A percentile compares a stretch with the other conserved stretches of the same genome.
Conservation (phyloP, 768 basidiomycete genomes). For the Panaeolus papilionaceus region DNA sequence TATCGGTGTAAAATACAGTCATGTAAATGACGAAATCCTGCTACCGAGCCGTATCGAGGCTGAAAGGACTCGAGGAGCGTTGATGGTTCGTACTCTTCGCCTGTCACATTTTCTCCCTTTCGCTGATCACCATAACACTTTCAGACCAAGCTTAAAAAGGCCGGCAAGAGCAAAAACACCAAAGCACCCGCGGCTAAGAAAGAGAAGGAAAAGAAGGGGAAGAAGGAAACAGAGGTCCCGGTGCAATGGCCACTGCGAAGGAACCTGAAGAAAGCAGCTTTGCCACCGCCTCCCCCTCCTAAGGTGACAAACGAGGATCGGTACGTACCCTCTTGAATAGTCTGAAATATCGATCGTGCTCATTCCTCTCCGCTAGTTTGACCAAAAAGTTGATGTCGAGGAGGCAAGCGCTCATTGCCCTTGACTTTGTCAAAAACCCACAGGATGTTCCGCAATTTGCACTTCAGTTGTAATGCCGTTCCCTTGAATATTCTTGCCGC, state of each 20-base stretch:
- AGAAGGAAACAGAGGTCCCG: not conserved
- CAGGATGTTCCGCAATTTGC: not conserved
- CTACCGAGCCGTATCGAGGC: conserved; percentile 73
- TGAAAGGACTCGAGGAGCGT: conserved; percentile 58
- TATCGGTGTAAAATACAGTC: conserved; percentile 74
- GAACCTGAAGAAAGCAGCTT: not conserved
- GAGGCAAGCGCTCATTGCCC: not conserved
- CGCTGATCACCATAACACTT: not conserved
- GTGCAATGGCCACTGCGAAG: not conserved
- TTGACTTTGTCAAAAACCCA: not conserved
- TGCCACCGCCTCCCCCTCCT: not conserved
- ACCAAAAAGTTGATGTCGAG: not conserved
- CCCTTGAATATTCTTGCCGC: not conserved
- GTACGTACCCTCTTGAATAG: not conserved
- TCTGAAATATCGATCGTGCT: not conserved
- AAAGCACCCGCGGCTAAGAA: not conserved
- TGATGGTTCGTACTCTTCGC: conserved; percentile 45
- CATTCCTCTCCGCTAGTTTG: not conserved
- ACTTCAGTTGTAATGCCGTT: not conserved
- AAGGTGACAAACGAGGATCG: not conserved
- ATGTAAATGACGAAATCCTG: conserved; percentile 76
- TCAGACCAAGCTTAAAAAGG: not conserved
- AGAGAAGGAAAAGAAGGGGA: not conserved
- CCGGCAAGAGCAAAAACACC: not conserved
- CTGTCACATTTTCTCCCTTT: not conserved